Conservation (phyloP, 2,329 filamentous ascomycete species). For the Dactylellina cionopaga region DNA sequence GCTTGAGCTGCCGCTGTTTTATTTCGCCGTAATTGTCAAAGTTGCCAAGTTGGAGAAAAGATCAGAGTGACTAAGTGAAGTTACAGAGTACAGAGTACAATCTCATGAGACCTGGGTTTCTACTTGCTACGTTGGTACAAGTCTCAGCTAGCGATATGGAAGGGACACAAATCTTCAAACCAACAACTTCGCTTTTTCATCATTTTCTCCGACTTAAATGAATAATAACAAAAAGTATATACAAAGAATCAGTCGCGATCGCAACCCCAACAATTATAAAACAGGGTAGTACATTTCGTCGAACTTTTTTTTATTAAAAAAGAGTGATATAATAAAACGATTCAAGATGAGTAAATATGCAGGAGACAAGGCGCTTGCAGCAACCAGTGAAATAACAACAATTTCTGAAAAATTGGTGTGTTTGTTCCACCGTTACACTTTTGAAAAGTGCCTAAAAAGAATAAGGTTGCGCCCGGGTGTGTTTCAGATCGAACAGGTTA, state of each 20-base stretch:
- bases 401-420: slow-evolving; percentile 7
- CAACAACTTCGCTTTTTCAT: slow-evolving; percentile 15
- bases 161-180: slow-evolving; percentile 16
- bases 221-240: slow-evolving; percentile 24
- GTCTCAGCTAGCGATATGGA: slow-evolving; percentile 34
- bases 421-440: slow-evolving; percentile 49
- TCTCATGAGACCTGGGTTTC: neutral
- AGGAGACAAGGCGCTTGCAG: slow-evolving; percentile 49
- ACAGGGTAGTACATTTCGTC: slow-evolving; percentile 6
- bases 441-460: slow-evolving; percentile 49
- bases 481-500: slow-evolving; percentile 40
- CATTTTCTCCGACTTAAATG: slow-evolving; percentile 10
- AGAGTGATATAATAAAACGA: slow-evolving; percentile 32
- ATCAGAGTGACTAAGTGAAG: neutral
- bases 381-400: slow-evolving; percentile 27
- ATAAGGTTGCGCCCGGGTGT: slow-evolving; percentile 52
- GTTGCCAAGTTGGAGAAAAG: slow-evolving; percentile 12
- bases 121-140: slow-evolving; percentile 1
- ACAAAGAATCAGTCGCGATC: slow-evolving; percentile 27
- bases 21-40: slow-evolving; percentile 24
- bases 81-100: neutral
- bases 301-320: slow-evolving; percentile 32
- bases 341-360: slow-evolving; percentile 36
- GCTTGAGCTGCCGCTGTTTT: neutral
- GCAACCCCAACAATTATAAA: slow-evolving; percentile 9